Evolutionary conservation across 1,284 basidiomycete genomes (phyloP).

Genomic region (Coniferiporia weirii): DNA sequence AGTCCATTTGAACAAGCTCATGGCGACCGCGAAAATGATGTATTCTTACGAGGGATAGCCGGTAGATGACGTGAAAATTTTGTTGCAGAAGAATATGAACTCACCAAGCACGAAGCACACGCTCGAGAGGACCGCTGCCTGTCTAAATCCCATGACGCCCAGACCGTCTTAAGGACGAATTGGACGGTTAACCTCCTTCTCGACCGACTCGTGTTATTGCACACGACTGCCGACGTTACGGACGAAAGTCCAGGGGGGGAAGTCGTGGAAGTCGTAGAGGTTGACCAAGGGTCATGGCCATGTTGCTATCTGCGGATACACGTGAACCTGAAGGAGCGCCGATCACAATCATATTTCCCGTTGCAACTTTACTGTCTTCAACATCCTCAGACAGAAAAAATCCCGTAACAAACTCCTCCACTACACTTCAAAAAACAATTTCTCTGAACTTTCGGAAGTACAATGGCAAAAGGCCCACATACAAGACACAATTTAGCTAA

Average conservation of each 20-base stretch:
- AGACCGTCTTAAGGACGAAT: background rate
- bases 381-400: too few species aligned
- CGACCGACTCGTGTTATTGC: background rate
- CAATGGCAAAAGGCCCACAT: too few species aligned
- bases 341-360: too few species aligned
- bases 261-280: too few species aligned
- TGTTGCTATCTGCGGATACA: too few species aligned
- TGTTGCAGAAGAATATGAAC: constrained; percentile 13
- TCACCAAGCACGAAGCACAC: constrained; percentile 74
- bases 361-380: too few species aligned
- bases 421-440: too few species aligned
- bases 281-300: too few species aligned
- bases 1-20: background rate
- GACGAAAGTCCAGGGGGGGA: too few species aligned
- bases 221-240: background rate
- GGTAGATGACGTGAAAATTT: background rate
- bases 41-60: background rate
- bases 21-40: background rate
- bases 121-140: constrained; percentile 77
- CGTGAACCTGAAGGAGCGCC: too few species aligned
- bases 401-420: too few species aligned
- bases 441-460: too few species aligned
- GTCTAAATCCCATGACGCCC: constrained; percentile 70
- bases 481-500: background rate
- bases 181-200: background rate